Conservation (phyloP, 345 rosid genomes). For the Viola odorata region DNA sequence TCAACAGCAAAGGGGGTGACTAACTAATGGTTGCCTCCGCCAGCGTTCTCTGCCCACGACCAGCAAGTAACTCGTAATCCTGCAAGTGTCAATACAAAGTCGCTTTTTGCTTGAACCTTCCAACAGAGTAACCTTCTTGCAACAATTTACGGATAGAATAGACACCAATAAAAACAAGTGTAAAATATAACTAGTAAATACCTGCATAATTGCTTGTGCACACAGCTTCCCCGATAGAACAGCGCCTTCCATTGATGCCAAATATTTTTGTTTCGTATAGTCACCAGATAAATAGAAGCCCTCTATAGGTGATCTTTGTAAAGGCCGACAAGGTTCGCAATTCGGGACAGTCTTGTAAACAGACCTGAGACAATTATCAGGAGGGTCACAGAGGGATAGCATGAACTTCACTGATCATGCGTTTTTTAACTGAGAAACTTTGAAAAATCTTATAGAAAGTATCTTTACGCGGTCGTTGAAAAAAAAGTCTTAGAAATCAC, state of each 20-base stretch:
- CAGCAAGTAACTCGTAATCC: conserved; percentile 51
- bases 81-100: conserved; percentile 22
- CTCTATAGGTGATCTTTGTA: conserved; percentile 79
- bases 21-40: conserved; percentile 39
- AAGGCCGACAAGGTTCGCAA: conserved; percentile 90
- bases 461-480: no score
- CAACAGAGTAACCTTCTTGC: not conserved
- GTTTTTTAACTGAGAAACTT: no score
- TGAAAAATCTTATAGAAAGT: no score
- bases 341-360: conserved; percentile 83
- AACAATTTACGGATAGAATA: not conserved
- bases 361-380: conserved; percentile 49
- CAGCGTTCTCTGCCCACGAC: conserved; percentile 33
- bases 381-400: not conserved
- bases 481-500: no score
- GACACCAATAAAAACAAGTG: conserved; percentile 1
- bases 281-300: conserved; percentile 94
- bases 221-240: conserved; percentile 92
- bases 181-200: conserved; percentile 12
- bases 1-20: not conserved
- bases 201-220: conserved; percentile 81
- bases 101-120: not conserved
- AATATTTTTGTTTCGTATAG: conserved; percentile 90
- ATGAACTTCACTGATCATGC: no score
- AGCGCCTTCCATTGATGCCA: conserved; percentile 99